A percentile compares a stretch with the other conserved stretches of the same genome.
Evolutionary conservation across 345 rosid species (phyloP).

Genomic region (Odontarrhena argentea): DNA sequence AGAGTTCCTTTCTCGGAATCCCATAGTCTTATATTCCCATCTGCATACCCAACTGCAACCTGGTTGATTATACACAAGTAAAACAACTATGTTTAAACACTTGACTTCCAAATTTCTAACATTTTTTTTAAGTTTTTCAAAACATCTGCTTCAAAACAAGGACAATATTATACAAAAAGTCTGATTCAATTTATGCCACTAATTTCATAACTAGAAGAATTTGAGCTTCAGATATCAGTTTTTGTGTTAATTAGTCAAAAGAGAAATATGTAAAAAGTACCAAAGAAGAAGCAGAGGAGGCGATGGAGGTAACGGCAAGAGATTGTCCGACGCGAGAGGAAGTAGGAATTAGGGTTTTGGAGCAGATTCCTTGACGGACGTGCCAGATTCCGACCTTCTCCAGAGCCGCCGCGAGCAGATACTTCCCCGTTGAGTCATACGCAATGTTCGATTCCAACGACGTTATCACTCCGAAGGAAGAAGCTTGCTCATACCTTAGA

Average conservation of each 20-base stretch:
- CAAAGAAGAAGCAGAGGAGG: conserved; percentile 57
- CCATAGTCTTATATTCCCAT: conserved; percentile 92
- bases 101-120: no score
- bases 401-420: conserved; percentile 77
- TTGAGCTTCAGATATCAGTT: no score
- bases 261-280: conserved; percentile 40
- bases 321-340: conserved; percentile 59
- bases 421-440: conserved; percentile 66
- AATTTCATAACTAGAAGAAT: no score
- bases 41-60: conserved; percentile 72
- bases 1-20: conserved; percentile 78
- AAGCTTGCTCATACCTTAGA: conserved; percentile 67
- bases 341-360: conserved; percentile 61
- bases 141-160: no score
- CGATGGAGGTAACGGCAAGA: conserved; percentile 60
- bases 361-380: conserved; percentile 85
- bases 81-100: background rate
- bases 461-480: conserved; percentile 65
- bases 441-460: conserved; percentile 67
- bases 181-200: no score
- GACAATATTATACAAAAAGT: no score
- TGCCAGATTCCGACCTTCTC: conserved; percentile 92
- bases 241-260: background rate
- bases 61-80: conserved; percentile 26
- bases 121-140: no score